phyloP scores from a whole-genome alignment of 768 basidiomycete species.

The Krasilnikovozyma curviuscula region DNA sequence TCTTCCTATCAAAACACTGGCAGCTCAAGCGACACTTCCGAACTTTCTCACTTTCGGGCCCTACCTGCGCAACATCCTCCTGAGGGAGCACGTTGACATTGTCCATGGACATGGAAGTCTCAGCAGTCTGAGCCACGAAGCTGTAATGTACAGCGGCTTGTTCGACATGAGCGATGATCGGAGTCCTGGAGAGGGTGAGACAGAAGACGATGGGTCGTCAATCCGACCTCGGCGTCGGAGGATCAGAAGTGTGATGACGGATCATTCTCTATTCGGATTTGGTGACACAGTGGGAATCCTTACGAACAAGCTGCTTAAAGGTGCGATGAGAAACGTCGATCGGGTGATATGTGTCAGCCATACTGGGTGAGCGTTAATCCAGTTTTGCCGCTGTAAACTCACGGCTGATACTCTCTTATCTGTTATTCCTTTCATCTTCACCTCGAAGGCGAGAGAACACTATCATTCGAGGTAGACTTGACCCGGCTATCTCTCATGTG shows the following conservation, averaged over 20 bases:
- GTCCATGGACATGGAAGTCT: constrained; percentile 85
- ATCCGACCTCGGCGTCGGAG: background rate
- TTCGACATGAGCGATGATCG: constrained; percentile 38
- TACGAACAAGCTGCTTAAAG: constrained; percentile 85
- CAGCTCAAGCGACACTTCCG: constrained; percentile 83
- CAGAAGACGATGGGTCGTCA: background rate
- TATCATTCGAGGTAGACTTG: constrained; percentile 63
- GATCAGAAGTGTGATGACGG: constrained; percentile 81
- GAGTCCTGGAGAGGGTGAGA: background rate
- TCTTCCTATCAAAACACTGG: constrained; percentile 60
- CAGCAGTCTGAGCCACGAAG: constrained; percentile 79
- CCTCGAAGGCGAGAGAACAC: constrained; percentile 79
- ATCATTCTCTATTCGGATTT: constrained; percentile 90
- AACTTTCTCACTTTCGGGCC: constrained; percentile 85
- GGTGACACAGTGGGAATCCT: constrained; percentile 92
- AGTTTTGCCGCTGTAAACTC: too few species aligned
- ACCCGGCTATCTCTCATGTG: constrained; percentile 55
- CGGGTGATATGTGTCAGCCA: constrained; percentile 91
- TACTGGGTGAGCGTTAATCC: constrained; percentile 49
- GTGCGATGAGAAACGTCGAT: constrained; percentile 71
- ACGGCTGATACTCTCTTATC: background rate
- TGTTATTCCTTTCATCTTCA: background rate
- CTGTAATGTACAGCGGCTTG: constrained; percentile 67
- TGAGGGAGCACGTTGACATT: constrained; percentile 67
- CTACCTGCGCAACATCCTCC: constrained; percentile 68